phyloP scores from a whole-genome alignment of 352 stramenopile species.

The Globisporangium takayamanum region DNA sequence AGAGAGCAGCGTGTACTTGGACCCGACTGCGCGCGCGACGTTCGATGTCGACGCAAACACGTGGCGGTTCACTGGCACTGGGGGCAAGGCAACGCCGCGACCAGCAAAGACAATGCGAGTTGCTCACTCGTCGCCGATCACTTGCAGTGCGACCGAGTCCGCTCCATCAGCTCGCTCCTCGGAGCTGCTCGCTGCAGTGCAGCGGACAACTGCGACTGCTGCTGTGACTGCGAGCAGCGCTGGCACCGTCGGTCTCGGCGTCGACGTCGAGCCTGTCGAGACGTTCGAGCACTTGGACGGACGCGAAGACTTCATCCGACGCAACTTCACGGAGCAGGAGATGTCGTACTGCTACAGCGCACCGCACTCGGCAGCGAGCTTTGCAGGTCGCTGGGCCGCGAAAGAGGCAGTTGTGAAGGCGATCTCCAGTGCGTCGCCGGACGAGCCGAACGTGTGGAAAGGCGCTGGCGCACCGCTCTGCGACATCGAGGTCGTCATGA shows the following conservation, averaged over 20 bases:
- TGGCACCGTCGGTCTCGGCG: conserved; percentile 36
- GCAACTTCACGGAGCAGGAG: conserved; percentile 88
- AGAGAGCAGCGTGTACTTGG: conserved; percentile 82
- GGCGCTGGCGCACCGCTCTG: conserved; percentile 61
- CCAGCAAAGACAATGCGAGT: conserved; percentile 40
- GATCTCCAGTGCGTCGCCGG: conserved; percentile 66
- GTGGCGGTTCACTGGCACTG: conserved; percentile 56
- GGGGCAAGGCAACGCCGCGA: neutral
- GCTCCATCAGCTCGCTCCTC: conserved; percentile 15
- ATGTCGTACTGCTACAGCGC: conserved; percentile 79
- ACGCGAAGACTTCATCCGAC: conserved; percentile 74
- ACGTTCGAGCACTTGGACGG: conserved; percentile 74
- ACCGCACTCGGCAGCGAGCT: conserved; percentile 69
- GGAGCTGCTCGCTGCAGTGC: conserved; percentile 49
- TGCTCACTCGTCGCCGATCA: neutral
- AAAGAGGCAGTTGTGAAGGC: conserved; percentile 89
- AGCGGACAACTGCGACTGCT: conserved; percentile 34
- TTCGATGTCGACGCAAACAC: conserved; percentile 62
- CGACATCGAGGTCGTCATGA: conserved; percentile 85
- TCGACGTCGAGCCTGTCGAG: conserved; percentile 80
- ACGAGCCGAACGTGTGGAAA: conserved; percentile 66
- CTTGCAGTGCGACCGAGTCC: too few relatives aligned
- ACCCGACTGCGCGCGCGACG: conserved; percentile 69
- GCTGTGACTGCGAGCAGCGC: conserved; percentile 37
- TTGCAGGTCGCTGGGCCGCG: conserved; percentile 82